These are phyloP conservation scores for Saturnispora bothae DNA, from an alignment of 805 yeast genomes.

Conservation along the genomic window DNA sequence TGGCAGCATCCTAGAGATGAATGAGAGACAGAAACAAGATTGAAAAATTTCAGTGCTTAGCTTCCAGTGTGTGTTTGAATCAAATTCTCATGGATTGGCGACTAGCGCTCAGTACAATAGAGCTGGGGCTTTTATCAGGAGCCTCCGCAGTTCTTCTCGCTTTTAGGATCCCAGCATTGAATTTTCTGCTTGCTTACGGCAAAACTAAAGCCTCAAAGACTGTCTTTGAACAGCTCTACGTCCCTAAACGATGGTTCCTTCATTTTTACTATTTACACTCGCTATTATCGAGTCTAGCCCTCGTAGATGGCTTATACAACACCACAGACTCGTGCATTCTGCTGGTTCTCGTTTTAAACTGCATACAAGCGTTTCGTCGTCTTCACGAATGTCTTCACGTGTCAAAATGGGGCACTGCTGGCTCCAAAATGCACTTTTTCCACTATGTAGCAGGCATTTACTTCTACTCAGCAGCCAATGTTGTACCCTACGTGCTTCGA, in stretches of 20 bases:
- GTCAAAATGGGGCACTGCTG: slow-evolving; percentile 32
- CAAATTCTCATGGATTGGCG: too few species aligned
- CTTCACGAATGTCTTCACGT: slow-evolving; percentile 42
- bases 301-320: background rate
- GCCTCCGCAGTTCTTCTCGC: slow-evolving; percentile 10
- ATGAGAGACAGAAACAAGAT: background rate
- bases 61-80: background rate
- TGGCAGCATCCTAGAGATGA: slow-evolving; percentile 7
- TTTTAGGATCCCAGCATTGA: slow-evolving; percentile 7
- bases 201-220: slow-evolving; percentile 10
- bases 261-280: slow-evolving; percentile 50
- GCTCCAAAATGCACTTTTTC: slow-evolving; percentile 48
- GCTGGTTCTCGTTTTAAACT: slow-evolving; percentile 14
- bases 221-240: slow-evolving; percentile 24
- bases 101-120: too few species aligned
- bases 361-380: slow-evolving; percentile 49
- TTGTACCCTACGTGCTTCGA: slow-evolving; percentile 21
- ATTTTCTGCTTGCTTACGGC: slow-evolving; percentile 13
- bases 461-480: slow-evolving; percentile 43
- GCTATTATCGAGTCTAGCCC: slow-evolving; percentile 18
- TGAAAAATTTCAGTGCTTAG: too few species aligned
- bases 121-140: too few species aligned
- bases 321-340: background rate
- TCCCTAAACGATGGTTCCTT: slow-evolving; percentile 52
- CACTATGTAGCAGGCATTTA: slow-evolving; percentile 59